Conservation (phyloP, 495 filamentous ascomycete genomes). For the Aspergillus kassunensis region DNA sequence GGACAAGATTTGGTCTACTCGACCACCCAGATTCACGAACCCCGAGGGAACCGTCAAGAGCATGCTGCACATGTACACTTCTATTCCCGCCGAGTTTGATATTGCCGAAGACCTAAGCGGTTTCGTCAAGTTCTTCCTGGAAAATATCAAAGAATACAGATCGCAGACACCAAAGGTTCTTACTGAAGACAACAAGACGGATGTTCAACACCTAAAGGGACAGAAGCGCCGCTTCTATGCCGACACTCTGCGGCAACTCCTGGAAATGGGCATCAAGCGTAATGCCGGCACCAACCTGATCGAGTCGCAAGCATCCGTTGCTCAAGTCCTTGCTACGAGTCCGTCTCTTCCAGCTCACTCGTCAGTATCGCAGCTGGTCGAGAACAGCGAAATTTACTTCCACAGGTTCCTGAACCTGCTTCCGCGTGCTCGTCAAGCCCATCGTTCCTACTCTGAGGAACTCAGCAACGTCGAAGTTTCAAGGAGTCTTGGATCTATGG, state of each 20-base stretch:
- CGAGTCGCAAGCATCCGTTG: constrained; percentile 64
- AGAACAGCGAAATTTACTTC: constrained; percentile 65
- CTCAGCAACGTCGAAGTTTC: constrained; percentile 71
- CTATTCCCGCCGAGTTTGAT: constrained; percentile 50
- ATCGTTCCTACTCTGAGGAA: constrained; percentile 74
- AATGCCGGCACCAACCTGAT: constrained; percentile 69
- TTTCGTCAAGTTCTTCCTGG: constrained; percentile 63
- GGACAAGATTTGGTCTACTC: constrained; percentile 52
- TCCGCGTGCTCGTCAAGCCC: constrained; percentile 58
- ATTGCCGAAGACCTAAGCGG: constrained; percentile 56
- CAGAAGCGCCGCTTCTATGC: constrained; percentile 88
- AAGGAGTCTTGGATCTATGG: constrained; percentile 74
- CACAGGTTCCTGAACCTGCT: constrained; percentile 71
- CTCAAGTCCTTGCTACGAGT: constrained; percentile 59
- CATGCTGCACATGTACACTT: constrained; percentile 56
- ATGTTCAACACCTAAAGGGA: constrained; percentile 80
- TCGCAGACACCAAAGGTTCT: constrained; percentile 72
- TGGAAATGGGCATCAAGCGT: constrained; percentile 82
- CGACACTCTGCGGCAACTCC: constrained; percentile 74
- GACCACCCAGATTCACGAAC: constrained; percentile 68
- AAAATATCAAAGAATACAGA: constrained; percentile 65
- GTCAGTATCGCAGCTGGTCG: constrained; percentile 19
- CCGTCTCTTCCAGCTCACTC: constrained; percentile 28
- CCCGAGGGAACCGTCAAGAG: constrained; percentile 56
- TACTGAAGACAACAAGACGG: constrained; percentile 76